These are phyloP conservation scores for Diaporthe batatas DNA, from an alignment of 2,329 filamentous ascomycete species.

Conservation along the genomic window DNA sequence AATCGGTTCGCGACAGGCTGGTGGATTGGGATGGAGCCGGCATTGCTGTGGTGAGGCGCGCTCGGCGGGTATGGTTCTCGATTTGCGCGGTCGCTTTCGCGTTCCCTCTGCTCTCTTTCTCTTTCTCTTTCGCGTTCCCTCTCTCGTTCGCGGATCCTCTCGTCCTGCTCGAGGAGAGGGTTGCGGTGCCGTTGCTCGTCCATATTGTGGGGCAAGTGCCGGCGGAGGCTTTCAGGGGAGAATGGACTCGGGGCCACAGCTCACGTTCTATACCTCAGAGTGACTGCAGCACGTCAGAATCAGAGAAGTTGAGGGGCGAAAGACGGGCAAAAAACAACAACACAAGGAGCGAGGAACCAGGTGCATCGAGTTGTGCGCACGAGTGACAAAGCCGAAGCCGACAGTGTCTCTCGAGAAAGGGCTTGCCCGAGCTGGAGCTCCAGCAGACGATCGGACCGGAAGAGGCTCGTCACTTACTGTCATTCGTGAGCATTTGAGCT, in stretches of 20 bases:
- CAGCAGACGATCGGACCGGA: slow-evolving; percentile 4
- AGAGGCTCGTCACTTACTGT: slow-evolving; percentile 25
- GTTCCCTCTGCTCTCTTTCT: slow-evolving; percentile 76
- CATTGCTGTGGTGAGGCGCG: slow-evolving; percentile 86
- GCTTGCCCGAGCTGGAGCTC: slow-evolving; percentile 21
- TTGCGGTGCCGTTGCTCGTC: slow-evolving; percentile 62
- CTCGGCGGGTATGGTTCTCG: slow-evolving; percentile 74
- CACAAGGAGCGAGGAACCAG: neutral
- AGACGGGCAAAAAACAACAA: neutral
- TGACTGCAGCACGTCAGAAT: slow-evolving; percentile 37
- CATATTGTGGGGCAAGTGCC: slow-evolving; percentile 62
- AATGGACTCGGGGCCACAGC: slow-evolving; percentile 32
- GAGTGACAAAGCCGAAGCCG: neutral
- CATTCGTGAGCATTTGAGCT: slow-evolving; percentile 16
- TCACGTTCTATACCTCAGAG: slow-evolving; percentile 35
- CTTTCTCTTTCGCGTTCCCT: slow-evolving; percentile 73
- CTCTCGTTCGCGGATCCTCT: slow-evolving; percentile 66
- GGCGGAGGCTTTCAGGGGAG: slow-evolving; percentile 56
- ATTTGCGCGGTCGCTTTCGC: slow-evolving; percentile 57
- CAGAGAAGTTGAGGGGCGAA: neutral
- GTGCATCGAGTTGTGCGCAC: neutral
- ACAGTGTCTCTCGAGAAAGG: neutral
- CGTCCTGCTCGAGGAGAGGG: slow-evolving; percentile 58
- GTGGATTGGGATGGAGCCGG: slow-evolving; percentile 90
- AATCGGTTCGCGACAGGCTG: slow-evolving; percentile 91